Percentiles rank a stretch among this genome's conserved stretches.
Conservation (phyloP, 2,329 filamentous ascomycete species). For the Fusarium denticulatum region DNA sequence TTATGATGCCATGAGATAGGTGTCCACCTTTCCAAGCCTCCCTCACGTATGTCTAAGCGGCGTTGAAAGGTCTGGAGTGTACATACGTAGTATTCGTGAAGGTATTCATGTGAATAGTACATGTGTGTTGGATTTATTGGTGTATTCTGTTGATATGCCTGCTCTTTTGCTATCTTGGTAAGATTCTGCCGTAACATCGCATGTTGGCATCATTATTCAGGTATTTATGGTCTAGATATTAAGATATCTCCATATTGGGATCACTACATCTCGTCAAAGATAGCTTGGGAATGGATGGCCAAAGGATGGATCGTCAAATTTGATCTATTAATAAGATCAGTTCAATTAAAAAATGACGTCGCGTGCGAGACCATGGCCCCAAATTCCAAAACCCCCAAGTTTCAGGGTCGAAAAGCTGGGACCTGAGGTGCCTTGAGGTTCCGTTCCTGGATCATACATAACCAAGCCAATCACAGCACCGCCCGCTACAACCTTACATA, state of each 20-base stretch:
- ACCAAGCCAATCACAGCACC: slow-evolving; percentile 31
- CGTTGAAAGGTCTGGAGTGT: background rate
- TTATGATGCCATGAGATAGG: background rate
- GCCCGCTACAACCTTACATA: slow-evolving; percentile 34
- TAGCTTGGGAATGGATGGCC: background rate
- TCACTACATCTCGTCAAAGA: background rate
- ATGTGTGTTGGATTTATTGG: background rate
- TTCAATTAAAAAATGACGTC: slow-evolving; percentile 25
- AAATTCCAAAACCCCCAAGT: slow-evolving; percentile 13
- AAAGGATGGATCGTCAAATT: background rate
- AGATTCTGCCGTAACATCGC: background rate
- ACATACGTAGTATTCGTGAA: background rate
- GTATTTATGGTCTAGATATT: background rate
- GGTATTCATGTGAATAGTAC: background rate
- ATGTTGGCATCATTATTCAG: background rate
- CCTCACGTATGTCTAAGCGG: background rate
- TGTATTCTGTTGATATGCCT: background rate
- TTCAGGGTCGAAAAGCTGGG: slow-evolving; percentile 15
- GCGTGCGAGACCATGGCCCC: background rate
- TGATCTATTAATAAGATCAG: background rate
- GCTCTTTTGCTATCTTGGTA: background rate
- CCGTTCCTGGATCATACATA: slow-evolving; percentile 36
- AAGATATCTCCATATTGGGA: background rate
- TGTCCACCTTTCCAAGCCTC: background rate
- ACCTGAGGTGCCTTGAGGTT: background rate